Evolutionary conservation across 2,329 filamentous ascomycete genomes (phyloP).

Genomic region (Colletotrichum caudatum): DNA sequence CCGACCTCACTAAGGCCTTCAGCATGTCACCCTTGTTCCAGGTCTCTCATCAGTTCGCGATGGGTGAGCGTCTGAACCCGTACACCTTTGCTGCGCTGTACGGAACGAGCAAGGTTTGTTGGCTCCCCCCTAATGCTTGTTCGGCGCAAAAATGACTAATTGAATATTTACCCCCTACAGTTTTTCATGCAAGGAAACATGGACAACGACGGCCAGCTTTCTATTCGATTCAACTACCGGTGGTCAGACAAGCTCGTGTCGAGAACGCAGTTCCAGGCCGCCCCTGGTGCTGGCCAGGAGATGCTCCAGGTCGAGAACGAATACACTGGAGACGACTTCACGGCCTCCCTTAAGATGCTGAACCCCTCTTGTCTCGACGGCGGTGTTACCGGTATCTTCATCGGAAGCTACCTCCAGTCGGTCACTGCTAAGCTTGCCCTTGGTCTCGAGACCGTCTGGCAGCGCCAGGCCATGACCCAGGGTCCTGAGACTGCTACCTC

Average conservation of each 20-base stretch:
- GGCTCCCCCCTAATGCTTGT: not conserved
- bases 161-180: slow-evolving; percentile 58
- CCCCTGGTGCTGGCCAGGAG: slow-evolving; percentile 80
- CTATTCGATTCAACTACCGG: slow-evolving; percentile 92
- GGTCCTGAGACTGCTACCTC: slow-evolving; percentile 92
- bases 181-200: slow-evolving; percentile 95
- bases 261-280: slow-evolving; percentile 89
- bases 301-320: slow-evolving; percentile 96
- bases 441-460: slow-evolving; percentile 94
- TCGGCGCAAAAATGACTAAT: slow-evolving; percentile 10
- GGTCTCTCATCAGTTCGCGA: slow-evolving; percentile 95
- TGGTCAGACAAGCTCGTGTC: slow-evolving; percentile 84
- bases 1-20: slow-evolving; percentile 96
- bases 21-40: slow-evolving; percentile 95
- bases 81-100: slow-evolving; percentile 96
- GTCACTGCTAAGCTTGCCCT: slow-evolving; percentile 88
- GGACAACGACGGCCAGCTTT: slow-evolving; percentile 91
- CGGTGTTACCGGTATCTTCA: slow-evolving; percentile 92
- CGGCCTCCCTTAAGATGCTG: slow-evolving; percentile 89
- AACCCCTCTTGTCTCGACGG: slow-evolving; percentile 96
- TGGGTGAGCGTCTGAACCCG: slow-evolving; percentile 92
- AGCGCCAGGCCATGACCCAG: slow-evolving; percentile 84
- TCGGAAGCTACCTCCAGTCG: slow-evolving; percentile 95
- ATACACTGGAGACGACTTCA: slow-evolving; percentile 94
- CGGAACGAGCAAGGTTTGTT: slow-evolving; percentile 87